Evolutionary conservation across 1,139 yeast genomes (phyloP).

Genomic region (Geotrichum carabidarum): DNA sequence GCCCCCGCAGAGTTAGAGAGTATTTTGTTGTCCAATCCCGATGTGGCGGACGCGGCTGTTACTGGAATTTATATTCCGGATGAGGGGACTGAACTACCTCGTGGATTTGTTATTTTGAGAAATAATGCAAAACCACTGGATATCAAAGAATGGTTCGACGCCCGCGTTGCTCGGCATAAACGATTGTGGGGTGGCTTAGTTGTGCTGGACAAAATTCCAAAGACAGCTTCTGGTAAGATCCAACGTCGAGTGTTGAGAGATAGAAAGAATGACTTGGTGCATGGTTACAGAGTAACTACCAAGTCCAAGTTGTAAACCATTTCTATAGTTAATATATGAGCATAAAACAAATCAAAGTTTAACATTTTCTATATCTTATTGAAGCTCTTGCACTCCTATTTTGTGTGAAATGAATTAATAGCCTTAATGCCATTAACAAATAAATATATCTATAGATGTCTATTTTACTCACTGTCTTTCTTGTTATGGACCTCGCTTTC

Average conservation of each 20-base stretch:
- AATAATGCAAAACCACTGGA: constrained; percentile 24
- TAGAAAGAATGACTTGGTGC: constrained; percentile 19
- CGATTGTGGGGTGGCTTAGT: constrained; percentile 36
- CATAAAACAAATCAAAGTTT: too few species aligned
- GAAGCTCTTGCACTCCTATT: too few species aligned
- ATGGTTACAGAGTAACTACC: constrained; percentile 4
- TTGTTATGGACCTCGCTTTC: constrained; percentile 40
- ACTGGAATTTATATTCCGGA: constrained; percentile 33
- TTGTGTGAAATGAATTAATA: too few species aligned
- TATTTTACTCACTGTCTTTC: neutral
- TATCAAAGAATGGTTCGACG: constrained; percentile 35
- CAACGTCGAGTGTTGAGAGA: constrained; percentile 31
- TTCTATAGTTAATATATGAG: too few species aligned
- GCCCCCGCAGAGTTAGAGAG: constrained; percentile 78
- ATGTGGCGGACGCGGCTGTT: constrained; percentile 38
- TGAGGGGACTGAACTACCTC: constrained; percentile 38
- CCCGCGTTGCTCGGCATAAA: constrained; percentile 38
- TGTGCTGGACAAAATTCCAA: constrained; percentile 34
- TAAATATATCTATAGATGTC: neutral
- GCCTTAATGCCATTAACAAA: neutral
- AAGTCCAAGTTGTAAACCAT: neutral
- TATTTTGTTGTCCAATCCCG: constrained; percentile 46
- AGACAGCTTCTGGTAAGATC: constrained; percentile 38
- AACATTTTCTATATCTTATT: neutral
- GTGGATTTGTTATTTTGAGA: constrained; percentile 36